These are phyloP conservation scores for Tympanopsis confertula DNA, from an alignment of 2,329 filamentous ascomycete genomes.

Conservation along the genomic window DNA sequence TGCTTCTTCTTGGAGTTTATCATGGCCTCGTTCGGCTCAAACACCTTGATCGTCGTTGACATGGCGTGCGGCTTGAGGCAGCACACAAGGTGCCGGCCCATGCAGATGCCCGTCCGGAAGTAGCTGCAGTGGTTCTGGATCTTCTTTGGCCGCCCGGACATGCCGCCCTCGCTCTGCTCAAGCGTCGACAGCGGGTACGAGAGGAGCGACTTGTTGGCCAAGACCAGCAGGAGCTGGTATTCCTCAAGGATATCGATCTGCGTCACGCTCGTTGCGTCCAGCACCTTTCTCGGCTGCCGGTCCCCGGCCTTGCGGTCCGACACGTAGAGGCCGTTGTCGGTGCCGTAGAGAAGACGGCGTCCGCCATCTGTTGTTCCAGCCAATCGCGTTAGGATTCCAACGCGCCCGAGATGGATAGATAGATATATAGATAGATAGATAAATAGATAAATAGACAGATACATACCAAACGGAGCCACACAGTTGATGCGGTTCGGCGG, in stretches of 20 bases:
- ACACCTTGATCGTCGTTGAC: conserved; percentile 97
- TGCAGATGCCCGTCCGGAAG: conserved; percentile 92
- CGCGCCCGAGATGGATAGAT: neutral
- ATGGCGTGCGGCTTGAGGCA: conserved; percentile 89
- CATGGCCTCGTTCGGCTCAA: conserved; percentile 90
- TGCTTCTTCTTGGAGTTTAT: conserved; percentile 91
- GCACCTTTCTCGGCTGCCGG: conserved; percentile 64
- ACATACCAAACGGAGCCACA: conserved; percentile 76
- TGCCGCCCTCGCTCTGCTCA: conserved; percentile 37
- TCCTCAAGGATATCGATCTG: conserved; percentile 95
- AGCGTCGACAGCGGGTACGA: conserved; percentile 82
- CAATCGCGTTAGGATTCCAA: conserved; percentile 8
- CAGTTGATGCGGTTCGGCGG: conserved; percentile 82
- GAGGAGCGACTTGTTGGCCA: conserved; percentile 84
- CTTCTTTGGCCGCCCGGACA: conserved; percentile 63
- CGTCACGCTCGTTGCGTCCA: conserved; percentile 78
- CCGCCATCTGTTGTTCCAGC: conserved; percentile 59
- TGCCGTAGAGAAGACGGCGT: conserved; percentile 85
- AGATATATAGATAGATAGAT: neutral
- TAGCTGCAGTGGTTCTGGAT: conserved; percentile 96
- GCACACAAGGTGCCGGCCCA: conserved; percentile 87
- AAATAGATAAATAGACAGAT: conserved; percentile 1
- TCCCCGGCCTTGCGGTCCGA: conserved; percentile 86
- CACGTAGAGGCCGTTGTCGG: conserved; percentile 85
- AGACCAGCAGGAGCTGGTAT: conserved; percentile 79